Evolutionary conservation across 2,329 filamentous ascomycete species (phyloP).

Genomic region (Penicillium sp.): DNA sequence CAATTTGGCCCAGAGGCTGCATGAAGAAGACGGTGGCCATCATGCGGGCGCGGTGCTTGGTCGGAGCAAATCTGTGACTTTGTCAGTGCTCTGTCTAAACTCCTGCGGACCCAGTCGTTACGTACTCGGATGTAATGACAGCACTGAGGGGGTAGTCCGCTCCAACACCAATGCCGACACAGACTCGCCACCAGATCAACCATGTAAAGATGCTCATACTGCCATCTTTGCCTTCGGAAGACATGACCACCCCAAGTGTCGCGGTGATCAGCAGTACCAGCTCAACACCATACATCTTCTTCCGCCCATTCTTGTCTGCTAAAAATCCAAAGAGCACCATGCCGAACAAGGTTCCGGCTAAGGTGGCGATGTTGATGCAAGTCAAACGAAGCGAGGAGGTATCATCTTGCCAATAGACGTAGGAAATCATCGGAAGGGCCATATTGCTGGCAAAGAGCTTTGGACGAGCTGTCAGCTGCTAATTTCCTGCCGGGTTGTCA

Average conservation of each 20-base stretch:
- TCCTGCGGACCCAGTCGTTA: neutral
- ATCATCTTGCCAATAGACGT: conserved; percentile 49
- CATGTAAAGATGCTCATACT: conserved; percentile 49
- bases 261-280: conserved; percentile 49
- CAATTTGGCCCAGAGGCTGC: conserved; percentile 67
- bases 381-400: conserved; percentile 36
- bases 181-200: conserved; percentile 51
- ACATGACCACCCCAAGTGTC: conserved; percentile 50
- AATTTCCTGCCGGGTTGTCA: neutral
- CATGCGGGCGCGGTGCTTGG: conserved; percentile 67
- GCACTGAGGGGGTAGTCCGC: conserved; percentile 68
- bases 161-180: conserved; percentile 60
- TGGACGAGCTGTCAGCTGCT: neutral
- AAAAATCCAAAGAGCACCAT: conserved; percentile 50
- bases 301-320: conserved; percentile 50
- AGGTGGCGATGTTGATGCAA: conserved; percentile 49
- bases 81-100: neutral
- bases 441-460: conserved; percentile 53
- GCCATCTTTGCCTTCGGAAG: conserved; percentile 43
- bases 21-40: conserved; percentile 68
- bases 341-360: conserved; percentile 49
- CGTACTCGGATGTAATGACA: conserved; percentile 68
- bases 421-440: conserved; percentile 50
- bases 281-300: conserved; percentile 54
- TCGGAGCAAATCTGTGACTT: conserved; percentile 48